A percentile compares a stretch with the other conserved stretches of the same genome.
These are phyloP conservation scores for Suillus bovinus DNA, from an alignment of 768 basidiomycete species.

Conservation along the genomic window DNA sequence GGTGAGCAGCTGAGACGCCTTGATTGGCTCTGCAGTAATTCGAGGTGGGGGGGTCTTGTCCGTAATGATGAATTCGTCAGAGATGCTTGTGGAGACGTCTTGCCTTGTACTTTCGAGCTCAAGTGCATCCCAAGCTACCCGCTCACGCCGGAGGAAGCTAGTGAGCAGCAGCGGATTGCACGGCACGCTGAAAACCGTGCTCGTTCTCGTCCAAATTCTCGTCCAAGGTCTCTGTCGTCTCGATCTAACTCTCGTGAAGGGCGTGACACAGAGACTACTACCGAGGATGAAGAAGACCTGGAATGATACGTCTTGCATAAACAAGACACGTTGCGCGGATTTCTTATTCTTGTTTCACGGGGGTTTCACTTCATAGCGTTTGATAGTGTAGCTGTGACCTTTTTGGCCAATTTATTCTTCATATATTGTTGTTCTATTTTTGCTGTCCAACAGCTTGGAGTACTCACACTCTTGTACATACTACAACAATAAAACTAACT, in stretches of 20 bases:
- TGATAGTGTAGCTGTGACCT: not conserved
- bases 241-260: conserved; percentile 9
- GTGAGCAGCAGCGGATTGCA: conserved; percentile 40
- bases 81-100: conserved; percentile 44
- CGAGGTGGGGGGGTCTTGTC: conserved; percentile 64
- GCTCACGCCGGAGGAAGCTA: conserved; percentile 50
- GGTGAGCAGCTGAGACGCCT: conserved; percentile 62
- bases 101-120: conserved; percentile 64
- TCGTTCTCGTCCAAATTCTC: conserved; percentile 10
- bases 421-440: conserved; percentile 3
- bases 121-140: conserved; percentile 48
- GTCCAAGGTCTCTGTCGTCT: conserved; percentile 1
- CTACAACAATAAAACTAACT: not conserved
- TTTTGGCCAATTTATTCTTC: not conserved
- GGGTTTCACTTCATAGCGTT: not conserved
- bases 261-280: not conserved
- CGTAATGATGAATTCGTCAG: conserved; percentile 44
- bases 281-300: conserved; percentile 9
- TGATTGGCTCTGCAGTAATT: conserved; percentile 62
- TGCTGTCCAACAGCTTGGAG: not conserved
- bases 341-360: not conserved
- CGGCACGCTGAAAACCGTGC: conserved; percentile 19
- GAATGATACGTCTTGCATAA: conserved; percentile 8
- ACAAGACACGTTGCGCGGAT: not conserved
- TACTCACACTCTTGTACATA: not conserved